These are phyloP conservation scores for Trypanosoma scelopori DNA, from an alignment of 208 protist genomes.

Conservation along the genomic window DNA sequence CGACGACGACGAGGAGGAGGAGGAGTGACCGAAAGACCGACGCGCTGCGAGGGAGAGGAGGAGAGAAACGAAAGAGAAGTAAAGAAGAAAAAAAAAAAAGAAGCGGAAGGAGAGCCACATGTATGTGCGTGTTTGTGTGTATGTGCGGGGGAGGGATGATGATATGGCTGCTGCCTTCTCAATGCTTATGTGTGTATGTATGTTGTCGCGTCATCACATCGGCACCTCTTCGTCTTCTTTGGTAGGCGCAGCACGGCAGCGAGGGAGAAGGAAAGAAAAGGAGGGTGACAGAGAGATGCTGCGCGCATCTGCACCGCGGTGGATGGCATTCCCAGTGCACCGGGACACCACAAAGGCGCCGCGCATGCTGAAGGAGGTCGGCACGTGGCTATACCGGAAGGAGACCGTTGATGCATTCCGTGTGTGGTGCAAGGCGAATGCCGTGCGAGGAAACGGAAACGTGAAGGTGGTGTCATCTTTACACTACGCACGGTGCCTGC, in stretches of 20 bases:
- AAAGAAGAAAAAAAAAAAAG: not conserved
- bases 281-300: constrained; percentile 25
- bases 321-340: constrained; percentile 38
- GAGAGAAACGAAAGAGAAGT: too few species aligned
- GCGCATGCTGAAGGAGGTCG: constrained; percentile 68
- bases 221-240: not conserved
- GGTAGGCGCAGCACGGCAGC: not conserved
- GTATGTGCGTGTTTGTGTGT: not conserved
- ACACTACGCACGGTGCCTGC: constrained; percentile 78
- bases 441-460: constrained; percentile 73
- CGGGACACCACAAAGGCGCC: constrained; percentile 62
- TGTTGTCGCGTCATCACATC: not conserved
- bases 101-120: not conserved
- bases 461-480: constrained; percentile 62
- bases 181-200: too few species aligned
- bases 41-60: not conserved
- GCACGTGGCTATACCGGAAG: constrained; percentile 76
- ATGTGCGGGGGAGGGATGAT: not conserved
- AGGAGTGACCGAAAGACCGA: too few species aligned
- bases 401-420: constrained; percentile 72
- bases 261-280: not conserved
- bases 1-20: too few species aligned
- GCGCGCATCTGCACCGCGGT: not conserved
- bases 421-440: constrained; percentile 60
- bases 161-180: not conserved